A percentile compares a stretch with the other conserved stretches of the same genome.
Conservation (phyloP, 1,284 basidiomycete genomes). For the Trametes polyzona region DNA sequence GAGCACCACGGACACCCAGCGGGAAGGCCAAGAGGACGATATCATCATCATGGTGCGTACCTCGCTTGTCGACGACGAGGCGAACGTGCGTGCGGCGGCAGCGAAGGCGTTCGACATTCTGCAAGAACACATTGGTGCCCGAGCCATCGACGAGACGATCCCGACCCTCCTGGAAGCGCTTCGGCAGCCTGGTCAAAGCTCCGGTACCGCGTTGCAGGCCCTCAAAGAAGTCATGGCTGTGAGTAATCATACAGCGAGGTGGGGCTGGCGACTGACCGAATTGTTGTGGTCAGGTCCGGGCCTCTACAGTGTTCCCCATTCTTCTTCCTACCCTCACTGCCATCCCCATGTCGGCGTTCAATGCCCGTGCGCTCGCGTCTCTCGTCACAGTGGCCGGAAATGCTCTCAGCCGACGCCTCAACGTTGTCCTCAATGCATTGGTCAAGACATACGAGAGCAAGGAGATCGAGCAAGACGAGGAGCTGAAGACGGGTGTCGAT, state of each 20-base stretch:
- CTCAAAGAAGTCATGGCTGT: constrained; percentile 94
- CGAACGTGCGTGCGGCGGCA: constrained; percentile 89
- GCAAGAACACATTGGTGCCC: constrained; percentile 88
- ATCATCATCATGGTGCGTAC: constrained; percentile 87
- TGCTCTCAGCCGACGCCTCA: constrained; percentile 85
- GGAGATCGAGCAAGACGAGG: constrained; percentile 71
- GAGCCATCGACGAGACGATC: constrained; percentile 96
- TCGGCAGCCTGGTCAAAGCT: constrained; percentile 86
- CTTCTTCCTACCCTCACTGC: constrained; percentile 92
- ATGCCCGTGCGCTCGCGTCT: constrained; percentile 89
- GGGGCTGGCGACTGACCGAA: neutral
- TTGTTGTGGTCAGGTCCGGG: constrained; percentile 71
- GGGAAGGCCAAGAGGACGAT: constrained; percentile 90
- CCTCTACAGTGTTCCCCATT: constrained; percentile 96
- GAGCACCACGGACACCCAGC: constrained; percentile 83
- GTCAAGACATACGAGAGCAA: constrained; percentile 64
- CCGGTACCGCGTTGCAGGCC: constrained; percentile 94
- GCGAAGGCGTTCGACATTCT: constrained; percentile 94
- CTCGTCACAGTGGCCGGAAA: constrained; percentile 93
- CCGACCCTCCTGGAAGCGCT: constrained; percentile 94
- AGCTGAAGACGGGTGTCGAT: constrained; percentile 72
- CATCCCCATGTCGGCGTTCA: constrained; percentile 93
- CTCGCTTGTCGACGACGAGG: constrained; percentile 88
- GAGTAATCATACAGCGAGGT: constrained; percentile 36
- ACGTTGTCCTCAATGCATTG: constrained; percentile 75